Percentiles rank a stretch among this genome's conserved stretches.
Conservation (phyloP, 306 rosid species). For the Sesbania bispinosa region DNA sequence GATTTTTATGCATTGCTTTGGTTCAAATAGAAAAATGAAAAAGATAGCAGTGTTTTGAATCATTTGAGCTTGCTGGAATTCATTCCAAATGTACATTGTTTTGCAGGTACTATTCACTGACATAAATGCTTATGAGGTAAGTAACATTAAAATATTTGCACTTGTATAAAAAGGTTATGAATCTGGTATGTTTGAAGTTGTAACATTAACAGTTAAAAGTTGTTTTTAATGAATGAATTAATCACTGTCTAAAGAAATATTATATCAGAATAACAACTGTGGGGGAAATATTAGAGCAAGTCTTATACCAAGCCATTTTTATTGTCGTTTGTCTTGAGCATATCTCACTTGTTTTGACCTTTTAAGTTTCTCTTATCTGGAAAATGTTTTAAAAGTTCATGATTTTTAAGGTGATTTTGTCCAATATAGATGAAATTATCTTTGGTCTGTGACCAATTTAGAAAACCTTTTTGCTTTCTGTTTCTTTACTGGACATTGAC, state of each 20-base stretch:
- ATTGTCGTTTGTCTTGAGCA: not conserved
- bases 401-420: not conserved
- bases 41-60: not conserved
- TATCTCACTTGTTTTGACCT: not conserved
- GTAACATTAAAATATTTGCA: not conserved
- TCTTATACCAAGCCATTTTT: not conserved
- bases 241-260: conserved; percentile 7
- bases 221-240: not conserved
- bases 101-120: conserved; percentile 92
- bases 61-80: not conserved
- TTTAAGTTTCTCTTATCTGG: not conserved
- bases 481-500: not conserved
- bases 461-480: not conserved
- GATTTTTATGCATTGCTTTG: not conserved
- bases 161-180: not conserved
- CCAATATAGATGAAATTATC: not conserved
- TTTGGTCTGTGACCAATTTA: not conserved
- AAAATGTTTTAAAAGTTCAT: not conserved
- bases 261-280: not conserved
- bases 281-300: not conserved
- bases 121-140: conserved; percentile 84
- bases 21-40: not conserved
- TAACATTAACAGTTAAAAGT: not conserved
- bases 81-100: not conserved
- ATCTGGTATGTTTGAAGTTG: not conserved